Conservation (phyloP, 257 asterid genomes). For the Henckelia pumila region DNA sequence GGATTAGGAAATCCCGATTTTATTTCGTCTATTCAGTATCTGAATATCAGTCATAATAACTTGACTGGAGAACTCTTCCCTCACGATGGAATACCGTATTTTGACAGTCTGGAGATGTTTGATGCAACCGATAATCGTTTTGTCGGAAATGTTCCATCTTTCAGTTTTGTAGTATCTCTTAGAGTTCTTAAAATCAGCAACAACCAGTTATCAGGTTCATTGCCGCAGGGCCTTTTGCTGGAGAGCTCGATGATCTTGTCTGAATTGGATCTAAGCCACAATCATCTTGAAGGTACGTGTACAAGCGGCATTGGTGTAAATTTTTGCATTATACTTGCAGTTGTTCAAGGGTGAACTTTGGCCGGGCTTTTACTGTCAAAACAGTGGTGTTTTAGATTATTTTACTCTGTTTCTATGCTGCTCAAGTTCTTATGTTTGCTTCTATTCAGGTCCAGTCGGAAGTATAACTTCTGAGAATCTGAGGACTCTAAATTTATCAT, state of each 20-base stretch:
- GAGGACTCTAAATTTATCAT: conserved; percentile 58
- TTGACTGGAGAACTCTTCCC: conserved; percentile 72
- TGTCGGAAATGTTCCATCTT: conserved; percentile 64
- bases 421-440: conserved; percentile 20
- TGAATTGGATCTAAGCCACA: conserved; percentile 79
- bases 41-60: conserved; percentile 62
- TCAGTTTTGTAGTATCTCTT: conserved; percentile 74
- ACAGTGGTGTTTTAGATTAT: conserved; percentile 3
- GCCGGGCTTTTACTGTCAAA: not conserved
- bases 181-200: conserved; percentile 57
- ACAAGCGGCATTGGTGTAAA: not conserved
- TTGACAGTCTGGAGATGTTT: conserved; percentile 72
- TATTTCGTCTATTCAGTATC: conserved; percentile 48
- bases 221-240: conserved; percentile 74
- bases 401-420: not conserved
- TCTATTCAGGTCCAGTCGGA: conserved; percentile 64
- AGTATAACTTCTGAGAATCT: conserved; percentile 55
- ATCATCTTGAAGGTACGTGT: conserved; percentile 65
- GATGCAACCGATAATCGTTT: conserved; percentile 69
- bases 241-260: conserved; percentile 78
- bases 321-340: not conserved
- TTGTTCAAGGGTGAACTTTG: not conserved
- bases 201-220: conserved; percentile 64
- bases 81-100: conserved; percentile 80
- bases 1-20: conserved; percentile 57